phyloP scores from a whole-genome alignment of 129 eudicot genomes.

The Chrysanthemum lavandulifolium region DNA sequence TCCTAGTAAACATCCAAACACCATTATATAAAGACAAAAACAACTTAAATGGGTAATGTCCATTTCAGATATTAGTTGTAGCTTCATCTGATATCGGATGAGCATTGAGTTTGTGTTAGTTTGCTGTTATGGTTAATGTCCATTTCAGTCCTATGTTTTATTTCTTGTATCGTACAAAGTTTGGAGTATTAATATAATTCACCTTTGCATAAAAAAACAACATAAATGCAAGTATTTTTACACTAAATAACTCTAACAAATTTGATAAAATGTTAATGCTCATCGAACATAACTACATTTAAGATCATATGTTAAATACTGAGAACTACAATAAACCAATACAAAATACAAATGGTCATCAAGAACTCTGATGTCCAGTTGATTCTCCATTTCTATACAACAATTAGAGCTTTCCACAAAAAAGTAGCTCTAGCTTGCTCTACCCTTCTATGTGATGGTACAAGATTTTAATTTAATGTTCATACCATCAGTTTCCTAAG shows the following conservation, averaged over 20 bases:
- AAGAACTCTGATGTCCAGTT: constrained; percentile 9
- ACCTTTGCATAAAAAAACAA: no score
- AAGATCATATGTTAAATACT: constrained; percentile 3
- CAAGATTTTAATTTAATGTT: neutral
- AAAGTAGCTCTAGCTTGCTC: constrained; percentile 15
- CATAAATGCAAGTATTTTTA: neutral
- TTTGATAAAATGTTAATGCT: neutral
- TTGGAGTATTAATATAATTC: no score
- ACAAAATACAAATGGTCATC: constrained; percentile 8
- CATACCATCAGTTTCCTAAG: constrained; percentile 11
- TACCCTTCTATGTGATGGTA: constrained; percentile 5
- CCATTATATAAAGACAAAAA: no score
- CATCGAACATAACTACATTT: neutral
- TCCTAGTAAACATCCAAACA: no score
- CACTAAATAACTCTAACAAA: neutral
- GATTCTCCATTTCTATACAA: constrained; percentile 39
- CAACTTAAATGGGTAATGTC: no score
- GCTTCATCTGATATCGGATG: no score
- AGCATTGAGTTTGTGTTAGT: no score
- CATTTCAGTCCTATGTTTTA: no score
- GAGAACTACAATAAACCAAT: constrained; percentile 13
- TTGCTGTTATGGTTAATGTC: no score
- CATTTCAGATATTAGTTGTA: no score
- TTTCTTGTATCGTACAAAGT: no score
- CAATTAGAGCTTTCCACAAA: constrained; percentile 25